phyloP scores from a whole-genome alignment of 306 rosid species.

The Vicia faba region DNA sequence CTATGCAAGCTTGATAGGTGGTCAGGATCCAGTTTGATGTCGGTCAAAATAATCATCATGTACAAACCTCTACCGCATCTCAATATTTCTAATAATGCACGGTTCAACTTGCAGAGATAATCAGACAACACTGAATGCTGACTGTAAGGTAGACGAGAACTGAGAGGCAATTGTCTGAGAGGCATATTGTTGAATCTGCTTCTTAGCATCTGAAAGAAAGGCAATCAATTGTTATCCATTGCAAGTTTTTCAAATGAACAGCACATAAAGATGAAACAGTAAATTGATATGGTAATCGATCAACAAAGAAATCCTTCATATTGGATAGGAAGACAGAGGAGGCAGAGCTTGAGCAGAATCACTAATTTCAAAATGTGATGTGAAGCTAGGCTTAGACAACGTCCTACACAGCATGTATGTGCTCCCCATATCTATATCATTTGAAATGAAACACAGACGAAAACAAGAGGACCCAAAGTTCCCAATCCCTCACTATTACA shows the following conservation, averaged over 20 bases:
- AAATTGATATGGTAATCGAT: background rate
- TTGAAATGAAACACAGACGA: background rate
- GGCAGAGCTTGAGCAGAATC: slow-evolving; percentile 2
- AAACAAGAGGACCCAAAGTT: slow-evolving; percentile 12
- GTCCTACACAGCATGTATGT: background rate
- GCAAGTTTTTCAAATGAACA: slow-evolving; percentile 26
- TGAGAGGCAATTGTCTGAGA: slow-evolving; percentile 78
- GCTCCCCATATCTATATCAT: slow-evolving; percentile 16
- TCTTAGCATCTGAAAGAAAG: slow-evolving; percentile 80
- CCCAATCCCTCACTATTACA: background rate
- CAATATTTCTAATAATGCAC: slow-evolving; percentile 38
- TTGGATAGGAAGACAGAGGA: background rate
- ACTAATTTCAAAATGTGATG: slow-evolving; percentile 2
- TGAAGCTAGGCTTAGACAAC: slow-evolving; percentile 18
- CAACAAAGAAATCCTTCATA: background rate
- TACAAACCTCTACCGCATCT: slow-evolving; percentile 53
- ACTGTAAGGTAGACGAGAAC: slow-evolving; percentile 76
- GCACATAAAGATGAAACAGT: slow-evolving; percentile 1
- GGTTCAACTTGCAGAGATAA: slow-evolving; percentile 32
- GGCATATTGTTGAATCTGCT: slow-evolving; percentile 93
- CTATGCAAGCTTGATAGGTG: slow-evolving; percentile 39
- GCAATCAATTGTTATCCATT: slow-evolving; percentile 28
- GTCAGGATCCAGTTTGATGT: slow-evolving; percentile 34
- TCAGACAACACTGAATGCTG: slow-evolving; percentile 85
- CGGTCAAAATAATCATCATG: slow-evolving; percentile 48